Evolutionary conservation across 805 yeast genomes (phyloP).

Genomic region (Pichia californica): DNA sequence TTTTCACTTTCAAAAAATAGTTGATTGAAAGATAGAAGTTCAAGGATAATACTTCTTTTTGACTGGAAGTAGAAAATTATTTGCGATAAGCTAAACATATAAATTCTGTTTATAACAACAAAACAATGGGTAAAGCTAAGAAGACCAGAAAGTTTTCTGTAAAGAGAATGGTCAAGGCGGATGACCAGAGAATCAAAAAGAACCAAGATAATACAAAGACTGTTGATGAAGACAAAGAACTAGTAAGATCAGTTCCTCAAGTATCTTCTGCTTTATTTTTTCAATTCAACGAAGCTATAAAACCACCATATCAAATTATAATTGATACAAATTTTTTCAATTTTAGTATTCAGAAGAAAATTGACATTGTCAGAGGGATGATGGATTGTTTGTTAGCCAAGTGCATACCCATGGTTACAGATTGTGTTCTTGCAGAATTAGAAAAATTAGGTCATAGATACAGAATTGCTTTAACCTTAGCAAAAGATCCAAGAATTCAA

Average conservation of each 20-base stretch:
- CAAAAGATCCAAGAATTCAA: conserved; percentile 88
- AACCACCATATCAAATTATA: conserved; percentile 96
- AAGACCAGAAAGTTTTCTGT: conserved; percentile 97
- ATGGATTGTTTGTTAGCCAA: conserved; percentile 94
- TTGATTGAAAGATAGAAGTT: too few relatives aligned
- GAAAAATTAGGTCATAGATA: conserved; percentile 94
- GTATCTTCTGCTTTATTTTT: conserved; percentile 93
- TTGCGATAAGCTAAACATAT: too few relatives aligned
- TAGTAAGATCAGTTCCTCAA: conserved; percentile 75
- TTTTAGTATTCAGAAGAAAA: conserved; percentile 91
- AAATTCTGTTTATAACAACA: not conserved
- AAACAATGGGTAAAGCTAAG: conserved; percentile 89
- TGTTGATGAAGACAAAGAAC: conserved; percentile 64
- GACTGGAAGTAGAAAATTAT: too few relatives aligned
- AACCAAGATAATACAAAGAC: conserved; percentile 33
- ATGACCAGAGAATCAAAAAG: conserved; percentile 56
- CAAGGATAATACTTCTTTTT: too few relatives aligned
- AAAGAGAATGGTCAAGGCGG: conserved; percentile 71
- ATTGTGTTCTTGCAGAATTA: conserved; percentile 96
- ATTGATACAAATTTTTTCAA: conserved; percentile 96
- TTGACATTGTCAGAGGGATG: conserved; percentile 92
- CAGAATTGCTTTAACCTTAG: conserved; percentile 86
- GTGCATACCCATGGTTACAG: conserved; percentile 92
- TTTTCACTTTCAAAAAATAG: conserved; percentile 1
- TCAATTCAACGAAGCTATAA: conserved; percentile 87